phyloP scores from a whole-genome alignment of 768 basidiomycete species.

The Boletus rufocinnamomeus region DNA sequence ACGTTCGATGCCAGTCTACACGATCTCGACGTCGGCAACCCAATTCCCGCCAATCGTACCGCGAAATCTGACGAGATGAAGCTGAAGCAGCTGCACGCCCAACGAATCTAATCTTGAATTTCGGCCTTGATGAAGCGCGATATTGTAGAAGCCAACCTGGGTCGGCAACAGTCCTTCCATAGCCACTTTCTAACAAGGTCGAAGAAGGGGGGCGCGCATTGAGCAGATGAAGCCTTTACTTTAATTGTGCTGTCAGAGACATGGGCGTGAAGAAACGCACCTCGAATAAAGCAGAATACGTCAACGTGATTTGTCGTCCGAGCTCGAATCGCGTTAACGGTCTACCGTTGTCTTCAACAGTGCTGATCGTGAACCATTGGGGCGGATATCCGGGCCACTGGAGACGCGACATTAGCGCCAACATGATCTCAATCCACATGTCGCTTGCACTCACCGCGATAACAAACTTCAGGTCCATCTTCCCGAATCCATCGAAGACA shows the following conservation, averaged over 20 bases:
- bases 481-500: not conserved
- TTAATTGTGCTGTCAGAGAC: not conserved
- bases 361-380: not conserved
- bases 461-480: not conserved
- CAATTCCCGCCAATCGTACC: not conserved
- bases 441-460: conserved; percentile 8
- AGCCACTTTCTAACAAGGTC: conserved; percentile 4
- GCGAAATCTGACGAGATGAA: conserved; percentile 11
- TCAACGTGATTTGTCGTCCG: not conserved
- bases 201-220: not conserved
- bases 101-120: not conserved
- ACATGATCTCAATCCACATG: not conserved
- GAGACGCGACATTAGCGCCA: not conserved
- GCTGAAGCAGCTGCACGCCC: conserved; percentile 12
- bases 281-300: not conserved
- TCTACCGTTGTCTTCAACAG: not conserved
- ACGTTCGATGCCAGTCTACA: not conserved
- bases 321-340: conserved; percentile 7
- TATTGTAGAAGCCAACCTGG: not conserved
- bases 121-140: conserved; percentile 13
- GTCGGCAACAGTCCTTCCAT: not conserved
- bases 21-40: conserved; percentile 16
- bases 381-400: conserved; percentile 15
- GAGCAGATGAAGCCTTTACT: not conserved
- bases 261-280: not conserved